phyloP scores from a whole-genome alignment of 306 rosid genomes.

The Cicer arietinum region DNA sequence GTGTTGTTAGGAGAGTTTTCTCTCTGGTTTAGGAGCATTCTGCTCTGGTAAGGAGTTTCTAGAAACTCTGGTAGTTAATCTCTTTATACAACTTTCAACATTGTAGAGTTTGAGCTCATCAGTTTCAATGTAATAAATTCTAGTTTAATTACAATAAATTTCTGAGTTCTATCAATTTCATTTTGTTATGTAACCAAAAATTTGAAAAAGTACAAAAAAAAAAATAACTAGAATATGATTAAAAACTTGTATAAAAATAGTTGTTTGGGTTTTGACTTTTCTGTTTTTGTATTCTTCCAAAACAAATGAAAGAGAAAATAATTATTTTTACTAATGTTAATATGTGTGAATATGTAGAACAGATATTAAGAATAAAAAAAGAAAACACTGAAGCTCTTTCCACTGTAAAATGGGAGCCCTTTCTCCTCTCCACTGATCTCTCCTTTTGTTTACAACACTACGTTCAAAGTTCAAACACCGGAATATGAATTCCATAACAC shows the following conservation, averaged over 20 bases:
- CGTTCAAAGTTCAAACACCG: background rate
- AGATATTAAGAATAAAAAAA: background rate
- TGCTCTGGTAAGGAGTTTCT: too few species aligned
- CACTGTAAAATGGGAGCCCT: background rate
- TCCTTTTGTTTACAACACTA: background rate
- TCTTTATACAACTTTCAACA: too few species aligned
- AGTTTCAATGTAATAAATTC: too few species aligned
- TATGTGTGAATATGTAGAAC: background rate
- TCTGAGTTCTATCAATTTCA: background rate
- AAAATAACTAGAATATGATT: background rate
- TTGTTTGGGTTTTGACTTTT: too few species aligned
- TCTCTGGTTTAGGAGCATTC: too few species aligned
- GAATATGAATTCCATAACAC: background rate
- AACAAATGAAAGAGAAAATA: background rate
- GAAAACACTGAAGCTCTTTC: background rate
- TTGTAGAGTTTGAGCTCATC: too few species aligned
- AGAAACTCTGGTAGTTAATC: too few species aligned
- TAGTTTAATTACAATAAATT: too few species aligned
- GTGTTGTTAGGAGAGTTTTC: too few species aligned
- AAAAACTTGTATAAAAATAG: too few species aligned
- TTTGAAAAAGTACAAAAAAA: background rate
- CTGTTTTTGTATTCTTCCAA: background rate
- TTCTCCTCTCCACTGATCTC: background rate
- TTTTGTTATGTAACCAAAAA: constrained; percentile 11
- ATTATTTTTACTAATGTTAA: background rate